Percentiles rank a stretch among this genome's conserved stretches.
phyloP scores from a whole-genome alignment of 345 rosid genomes.

The Kandelia obovata region DNA sequence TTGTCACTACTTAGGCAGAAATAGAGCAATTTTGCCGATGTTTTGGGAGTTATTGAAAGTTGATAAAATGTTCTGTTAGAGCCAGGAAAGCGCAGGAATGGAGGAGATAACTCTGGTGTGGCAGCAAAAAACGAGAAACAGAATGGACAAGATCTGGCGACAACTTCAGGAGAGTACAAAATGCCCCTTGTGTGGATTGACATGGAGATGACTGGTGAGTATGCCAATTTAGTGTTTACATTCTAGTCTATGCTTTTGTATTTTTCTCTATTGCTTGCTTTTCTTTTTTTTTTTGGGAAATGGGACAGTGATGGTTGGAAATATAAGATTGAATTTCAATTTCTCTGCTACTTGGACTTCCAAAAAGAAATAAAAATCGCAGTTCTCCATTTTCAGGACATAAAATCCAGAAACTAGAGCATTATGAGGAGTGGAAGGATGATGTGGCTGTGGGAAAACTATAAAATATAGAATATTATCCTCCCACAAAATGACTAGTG shows the following conservation, averaged over 20 bases:
- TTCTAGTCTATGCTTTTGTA: not conserved
- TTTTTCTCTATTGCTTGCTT: too few species aligned
- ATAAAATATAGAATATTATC: too few species aligned
- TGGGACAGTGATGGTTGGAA: too few species aligned
- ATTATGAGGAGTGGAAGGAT: too few species aligned
- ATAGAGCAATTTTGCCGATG: not conserved
- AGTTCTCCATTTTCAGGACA: too few species aligned
- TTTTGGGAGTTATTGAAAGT: not conserved
- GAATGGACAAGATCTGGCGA: constrained; percentile 2
- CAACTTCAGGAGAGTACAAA: constrained; percentile 28
- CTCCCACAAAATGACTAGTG: too few species aligned
- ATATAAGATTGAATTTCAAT: too few species aligned
- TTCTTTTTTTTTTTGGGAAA: too few species aligned
- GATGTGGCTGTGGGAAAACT: too few species aligned
- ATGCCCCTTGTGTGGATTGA: constrained; percentile 96
- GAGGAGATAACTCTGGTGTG: constrained; percentile 11
- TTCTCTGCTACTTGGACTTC: too few species aligned
- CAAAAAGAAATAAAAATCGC: too few species aligned
- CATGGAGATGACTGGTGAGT: constrained; percentile 89
- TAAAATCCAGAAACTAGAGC: too few species aligned
- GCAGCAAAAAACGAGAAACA: constrained; percentile 2
- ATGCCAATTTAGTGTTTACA: not conserved
- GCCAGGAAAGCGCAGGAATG: constrained; percentile 30
- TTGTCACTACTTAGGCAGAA: not conserved
- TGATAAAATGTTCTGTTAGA: not conserved